phyloP scores from a whole-genome alignment of 257 asterid genomes.

The Buddleja alternifolia region DNA sequence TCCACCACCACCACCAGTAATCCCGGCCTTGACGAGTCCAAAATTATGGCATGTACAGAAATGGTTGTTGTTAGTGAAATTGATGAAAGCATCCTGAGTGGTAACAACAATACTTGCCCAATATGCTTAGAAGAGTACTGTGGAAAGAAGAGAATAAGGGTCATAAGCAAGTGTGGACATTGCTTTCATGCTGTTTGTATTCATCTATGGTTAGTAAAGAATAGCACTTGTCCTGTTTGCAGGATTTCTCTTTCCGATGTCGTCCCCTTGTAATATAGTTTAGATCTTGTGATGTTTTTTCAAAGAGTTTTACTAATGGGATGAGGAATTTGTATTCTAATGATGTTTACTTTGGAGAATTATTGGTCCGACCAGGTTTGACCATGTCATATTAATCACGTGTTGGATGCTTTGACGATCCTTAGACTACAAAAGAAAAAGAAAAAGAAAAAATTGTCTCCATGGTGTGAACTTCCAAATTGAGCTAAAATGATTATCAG shows the following conservation, averaged over 20 bases:
- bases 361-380: no score
- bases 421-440: no score
- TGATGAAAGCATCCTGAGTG: background rate
- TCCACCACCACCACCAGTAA: background rate
- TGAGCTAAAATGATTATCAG: no score
- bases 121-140: conserved; percentile 36
- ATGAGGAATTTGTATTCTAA: no score
- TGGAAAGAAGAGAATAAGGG: conserved; percentile 23
- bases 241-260: conserved; percentile 31
- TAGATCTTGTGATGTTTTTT: background rate
- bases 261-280: background rate
- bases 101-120: conserved; percentile 20
- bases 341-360: no score
- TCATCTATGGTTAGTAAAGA: conserved; percentile 35
- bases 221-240: conserved; percentile 38
- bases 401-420: no score
- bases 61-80: conserved; percentile 1
- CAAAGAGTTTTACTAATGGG: background rate
- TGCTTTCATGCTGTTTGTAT: conserved; percentile 35
- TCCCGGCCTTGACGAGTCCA: conserved; percentile 33
- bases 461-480: no score
- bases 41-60: conserved; percentile 27
- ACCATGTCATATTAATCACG: no score
- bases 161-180: conserved; percentile 34
- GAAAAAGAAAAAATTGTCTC: no score